Conservation (phyloP, 2,329 filamentous ascomycete genomes). For the Trichophyton mentagrophytes region DNA sequence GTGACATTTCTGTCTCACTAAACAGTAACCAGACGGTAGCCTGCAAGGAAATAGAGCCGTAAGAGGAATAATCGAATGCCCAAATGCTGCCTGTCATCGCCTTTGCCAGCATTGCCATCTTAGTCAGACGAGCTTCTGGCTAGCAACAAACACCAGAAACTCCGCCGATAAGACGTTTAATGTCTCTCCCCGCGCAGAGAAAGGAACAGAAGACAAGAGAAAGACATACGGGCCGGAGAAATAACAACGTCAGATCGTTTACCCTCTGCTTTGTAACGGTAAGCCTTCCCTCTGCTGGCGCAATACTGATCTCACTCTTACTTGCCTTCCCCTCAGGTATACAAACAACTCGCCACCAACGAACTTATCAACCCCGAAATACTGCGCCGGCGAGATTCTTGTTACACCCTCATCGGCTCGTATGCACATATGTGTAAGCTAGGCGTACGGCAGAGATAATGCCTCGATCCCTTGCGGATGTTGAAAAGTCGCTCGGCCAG, state of each 20-base stretch:
- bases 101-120: not conserved
- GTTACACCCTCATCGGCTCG: not conserved
- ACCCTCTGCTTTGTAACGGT: not conserved
- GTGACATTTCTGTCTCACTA: no score
- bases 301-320: not conserved
- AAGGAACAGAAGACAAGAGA: not conserved
- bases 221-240: no score
- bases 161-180: no score
- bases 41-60: no score
- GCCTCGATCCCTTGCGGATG: slow-evolving; percentile 25
- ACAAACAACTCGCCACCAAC: not conserved
- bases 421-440: not conserved
- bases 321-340: not conserved
- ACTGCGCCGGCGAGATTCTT: not conserved
- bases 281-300: not conserved
- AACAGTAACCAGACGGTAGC: no score
- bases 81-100: no score
- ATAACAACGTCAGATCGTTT: no score
- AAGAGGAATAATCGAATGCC: no score
- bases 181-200: no score
- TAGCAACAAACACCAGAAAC: not conserved
- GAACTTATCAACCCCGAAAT: not conserved
- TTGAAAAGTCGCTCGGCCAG: slow-evolving; percentile 71
- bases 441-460: not conserved
- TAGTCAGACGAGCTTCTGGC: not conserved